Percentiles rank a stretch among this genome's conserved stretches.
These are phyloP conservation scores for Rhodotorula toruloides DNA, from an alignment of 768 basidiomycete genomes.

Conservation along the genomic window DNA sequence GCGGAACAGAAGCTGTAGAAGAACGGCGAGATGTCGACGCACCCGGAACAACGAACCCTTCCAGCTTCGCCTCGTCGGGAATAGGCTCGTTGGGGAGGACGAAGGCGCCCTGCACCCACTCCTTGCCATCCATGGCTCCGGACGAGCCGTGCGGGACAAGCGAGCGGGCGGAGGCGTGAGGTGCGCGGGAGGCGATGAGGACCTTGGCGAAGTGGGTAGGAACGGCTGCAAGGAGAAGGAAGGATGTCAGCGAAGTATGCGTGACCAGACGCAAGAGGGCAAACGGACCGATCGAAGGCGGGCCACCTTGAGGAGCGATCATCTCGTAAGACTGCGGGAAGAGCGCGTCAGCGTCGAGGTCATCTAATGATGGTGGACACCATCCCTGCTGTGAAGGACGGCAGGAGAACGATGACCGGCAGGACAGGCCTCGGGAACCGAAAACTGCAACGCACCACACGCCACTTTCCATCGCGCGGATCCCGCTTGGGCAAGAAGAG, in stretches of 20 bases:
- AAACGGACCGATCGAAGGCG: constrained; percentile 30
- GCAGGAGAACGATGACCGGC: not conserved
- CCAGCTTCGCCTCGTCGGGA: constrained; percentile 71
- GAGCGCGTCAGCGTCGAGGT: not conserved
- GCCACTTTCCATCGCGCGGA: constrained; percentile 79
- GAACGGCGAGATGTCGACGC: constrained; percentile 37
- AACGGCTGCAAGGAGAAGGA: constrained; percentile 56
- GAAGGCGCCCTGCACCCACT: constrained; percentile 86
- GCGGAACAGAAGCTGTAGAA: not conserved
- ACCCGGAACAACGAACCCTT: constrained; percentile 79
- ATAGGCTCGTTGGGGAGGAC: constrained; percentile 93
- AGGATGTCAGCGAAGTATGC: not conserved
- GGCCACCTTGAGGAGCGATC: constrained; percentile 57
- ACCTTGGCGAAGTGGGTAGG: constrained; percentile 99
- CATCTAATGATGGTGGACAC: no score
- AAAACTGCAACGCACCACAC: constrained; percentile 62
- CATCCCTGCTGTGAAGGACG: not conserved
- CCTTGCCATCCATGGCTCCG: constrained; percentile 45
- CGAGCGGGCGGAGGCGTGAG: constrained; percentile 7
- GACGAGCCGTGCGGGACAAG: not conserved
- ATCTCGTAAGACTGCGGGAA: constrained; percentile 75
- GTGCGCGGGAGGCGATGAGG: constrained; percentile 69
- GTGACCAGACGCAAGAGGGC: no score
- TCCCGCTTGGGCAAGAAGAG: constrained; percentile 78
- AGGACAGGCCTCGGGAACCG: constrained; percentile 2